These are phyloP conservation scores for Glonium stellatum DNA, from an alignment of 495 filamentous ascomycete species.

Conservation along the genomic window DNA sequence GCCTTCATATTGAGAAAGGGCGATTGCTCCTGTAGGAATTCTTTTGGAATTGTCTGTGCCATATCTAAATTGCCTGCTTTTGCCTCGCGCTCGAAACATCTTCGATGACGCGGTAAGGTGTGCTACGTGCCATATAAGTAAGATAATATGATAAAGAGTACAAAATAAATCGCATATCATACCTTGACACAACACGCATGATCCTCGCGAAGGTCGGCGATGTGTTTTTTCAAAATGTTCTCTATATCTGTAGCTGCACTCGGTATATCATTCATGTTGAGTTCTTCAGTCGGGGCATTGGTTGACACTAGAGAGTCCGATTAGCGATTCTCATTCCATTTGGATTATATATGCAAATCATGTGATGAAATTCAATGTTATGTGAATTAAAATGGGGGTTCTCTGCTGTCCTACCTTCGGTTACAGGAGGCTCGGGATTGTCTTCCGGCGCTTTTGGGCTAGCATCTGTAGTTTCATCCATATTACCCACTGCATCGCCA, in stretches of 20 bases:
- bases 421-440: no score
- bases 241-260: background rate
- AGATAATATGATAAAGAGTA: background rate
- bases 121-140: background rate
- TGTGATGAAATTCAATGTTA: background rate
- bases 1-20: slow-evolving; percentile 16
- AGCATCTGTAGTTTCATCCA: background rate
- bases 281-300: background rate
- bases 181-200: slow-evolving; percentile 6
- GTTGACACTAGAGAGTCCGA: background rate
- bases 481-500: background rate
- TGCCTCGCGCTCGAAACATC: slow-evolving; percentile 3
- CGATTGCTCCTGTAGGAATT: slow-evolving; percentile 1
- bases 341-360: background rate
- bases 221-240: slow-evolving; percentile 4
- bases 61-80: background rate
- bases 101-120: slow-evolving; percentile 9
- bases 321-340: background rate
- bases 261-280: background rate
- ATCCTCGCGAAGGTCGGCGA: slow-evolving; percentile 1
- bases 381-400: background rate
- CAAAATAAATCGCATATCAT: background rate
- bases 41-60: background rate
- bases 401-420: background rate
- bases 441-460: no score